Base-by-base conservation (phyloP, 768 basidiomycete species). In the Atractiella rhizophila region DNA sequence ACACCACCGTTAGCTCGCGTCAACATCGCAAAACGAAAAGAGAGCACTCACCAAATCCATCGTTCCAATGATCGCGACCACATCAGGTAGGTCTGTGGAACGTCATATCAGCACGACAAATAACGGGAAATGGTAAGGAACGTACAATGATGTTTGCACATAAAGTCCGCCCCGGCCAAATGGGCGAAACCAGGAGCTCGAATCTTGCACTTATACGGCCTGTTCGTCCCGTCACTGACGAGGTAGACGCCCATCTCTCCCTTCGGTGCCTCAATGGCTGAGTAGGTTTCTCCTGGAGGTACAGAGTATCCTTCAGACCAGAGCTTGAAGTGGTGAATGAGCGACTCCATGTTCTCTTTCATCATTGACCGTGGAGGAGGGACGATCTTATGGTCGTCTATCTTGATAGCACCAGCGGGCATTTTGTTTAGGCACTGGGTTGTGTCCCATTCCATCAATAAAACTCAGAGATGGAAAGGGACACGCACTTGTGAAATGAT, bases 221-320 rank as follows among this genome's bases (percentile, higher is more conserved):
- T 71, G 63, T 96, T 88, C 10, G 80, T 71, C 36, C 88, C 86
- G 60, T 96, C 88, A 48, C 77, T 80, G 47, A 98, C 83, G 38
- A 98, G 73, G 64, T 86, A 98, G 34, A 98, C 88, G 50, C 68
- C 88, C 85, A 94, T 94, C 63, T 96, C 86, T 45, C 83, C 83
- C 63, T 98, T 96, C 33, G 88, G 88, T 7, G 88, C 88, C 62
- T 98, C 91, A 50, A 96, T 94, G 2, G 88, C 88, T 37, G 70
- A 73, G 65, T 98, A 96, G 33, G 28, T 41, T 42, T 36, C 37
- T 18, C 79, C 79, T 15, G 81, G 78, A 15, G 91, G 91, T 21
- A 96, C 88, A 20, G 80, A 79, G 63, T 80, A 96, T 11, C 88
- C 88, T 60, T 96, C 88, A 39, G 77, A 80, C 65, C 83, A 96